Percentiles rank a stretch among this genome's conserved stretches.
These are phyloP conservation scores for Houttuynia cordata DNA, from an alignment of 164 flowering plant genomes.

Conservation along the genomic window DNA sequence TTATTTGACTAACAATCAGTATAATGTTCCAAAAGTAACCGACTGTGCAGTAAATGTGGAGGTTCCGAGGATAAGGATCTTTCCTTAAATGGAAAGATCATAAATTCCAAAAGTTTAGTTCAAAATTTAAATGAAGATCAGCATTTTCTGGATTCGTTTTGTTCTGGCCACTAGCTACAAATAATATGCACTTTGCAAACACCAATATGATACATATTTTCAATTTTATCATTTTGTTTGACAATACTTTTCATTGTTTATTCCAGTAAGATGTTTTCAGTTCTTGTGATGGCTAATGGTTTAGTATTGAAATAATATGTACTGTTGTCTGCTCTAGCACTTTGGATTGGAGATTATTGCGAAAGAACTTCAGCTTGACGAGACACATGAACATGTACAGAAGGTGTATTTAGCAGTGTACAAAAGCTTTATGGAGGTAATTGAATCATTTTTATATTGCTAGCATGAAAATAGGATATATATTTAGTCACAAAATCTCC, in stretches of 20 bases:
- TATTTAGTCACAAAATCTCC: not conserved
- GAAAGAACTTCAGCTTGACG: slow-evolving; percentile 46
- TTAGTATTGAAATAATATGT: not conserved
- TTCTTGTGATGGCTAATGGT: not conserved
- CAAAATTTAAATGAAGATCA: no score
- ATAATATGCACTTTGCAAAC: no score
- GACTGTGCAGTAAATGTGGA: no score
- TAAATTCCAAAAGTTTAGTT: no score
- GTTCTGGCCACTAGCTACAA: no score
- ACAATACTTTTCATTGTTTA: not conserved
- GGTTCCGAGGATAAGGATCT: no score
- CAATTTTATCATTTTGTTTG: no score
- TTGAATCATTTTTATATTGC: not conserved
- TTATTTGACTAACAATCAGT: no score
- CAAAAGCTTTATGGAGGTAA: slow-evolving; percentile 59
- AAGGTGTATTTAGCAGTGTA: slow-evolving; percentile 41
- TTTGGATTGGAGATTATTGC: slow-evolving; percentile 53
- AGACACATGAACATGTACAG: slow-evolving; percentile 41
- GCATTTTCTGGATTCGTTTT: no score
- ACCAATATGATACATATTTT: no score
- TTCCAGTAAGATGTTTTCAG: not conserved
- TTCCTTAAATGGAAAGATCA: no score
- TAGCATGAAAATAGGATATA: not conserved
- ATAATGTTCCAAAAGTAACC: no score
- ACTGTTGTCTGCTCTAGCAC: slow-evolving; percentile 23